Base-by-base conservation (phyloP, 306 rosid genomes). In the Lupinus albus region DNA sequence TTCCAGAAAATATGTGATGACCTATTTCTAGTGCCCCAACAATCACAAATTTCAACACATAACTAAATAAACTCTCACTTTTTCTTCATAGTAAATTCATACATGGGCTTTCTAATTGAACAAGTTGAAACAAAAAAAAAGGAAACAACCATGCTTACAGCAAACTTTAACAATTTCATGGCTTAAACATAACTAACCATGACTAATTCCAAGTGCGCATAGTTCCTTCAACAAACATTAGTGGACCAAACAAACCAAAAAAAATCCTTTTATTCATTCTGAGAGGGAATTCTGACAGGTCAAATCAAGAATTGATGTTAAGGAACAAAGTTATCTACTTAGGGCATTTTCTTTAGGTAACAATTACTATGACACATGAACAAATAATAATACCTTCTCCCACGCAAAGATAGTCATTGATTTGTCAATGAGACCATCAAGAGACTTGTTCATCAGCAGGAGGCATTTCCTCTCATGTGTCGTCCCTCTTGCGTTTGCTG, bases 391-490 rank as follows among this genome's bases (percentile, higher is more conserved):
- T 76, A 89, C 97, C 98, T 84, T 87, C 71, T 66, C 67, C 97
- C 95, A 93, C 3, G 86, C 86, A 65, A 35, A 66, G 25, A 89
- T 86, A 42, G 38, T 67, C 53, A 81, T 72, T 68, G 95, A 76
- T 62, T 89, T 89, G 21, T 89, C 88, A 16, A 88, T 79, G 16
- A 93, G 92, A 71, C 64, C 6, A 57, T 81, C 93, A 65, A 92
- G 88, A 68, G 83, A 76, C 41, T 39, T 76, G 64, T 76, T 39
- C 70, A 72, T 85, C 82, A 71, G 83, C 57, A 83, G 78, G 60
- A 89, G 74, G 61, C 73, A 79, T 55, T 88, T 93, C 71, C 91
- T 76, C 74, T 87, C 96, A 50, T 71, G 56, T 0, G 86, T 18
- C 51, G 91, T 85, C 67, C 95, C 89, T 84, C 78, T 89, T 33